Evolutionary conservation across 495 filamentous ascomycete genomes (phyloP), one percentile per base, ranked within the genome.

Genomic region (Aspergillus panamensis): DNA sequence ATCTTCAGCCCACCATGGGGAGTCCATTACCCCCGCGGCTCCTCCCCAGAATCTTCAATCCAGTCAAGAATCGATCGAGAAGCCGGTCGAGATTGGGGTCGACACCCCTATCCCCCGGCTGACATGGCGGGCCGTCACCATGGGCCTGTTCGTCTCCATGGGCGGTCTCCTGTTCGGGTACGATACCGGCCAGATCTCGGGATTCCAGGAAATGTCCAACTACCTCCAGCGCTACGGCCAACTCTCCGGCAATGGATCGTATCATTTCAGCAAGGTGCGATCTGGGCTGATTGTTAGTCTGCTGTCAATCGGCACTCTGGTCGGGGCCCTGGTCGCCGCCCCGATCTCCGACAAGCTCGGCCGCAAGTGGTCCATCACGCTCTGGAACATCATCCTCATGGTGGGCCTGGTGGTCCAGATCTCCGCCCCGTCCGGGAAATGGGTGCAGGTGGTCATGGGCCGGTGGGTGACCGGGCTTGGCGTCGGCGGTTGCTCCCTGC

Each of bases 351-450:
- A 84, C 55, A 64, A 58, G 17, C 59, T 82, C 20, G 82, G 82
- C 50, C 73, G 82, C 32, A 81, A 81, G 60, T 78, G 72, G 71
- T 79, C 75, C 6, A 82, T 84, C 62, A 73, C 64, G 1, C 55
- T 79, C 14, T 84, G 85, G 62, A 83, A 80, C 55, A 63, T 84
- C 42, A 82, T 87, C 61, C 79, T 85, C 63, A 84, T 76, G 49
- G 69, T 90, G 39, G 88, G 88, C 32, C 75, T 83, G 44, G 75
- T 87, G 16, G 83, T 91, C 45, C 87, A 90, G 57, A 84, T 83
- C 62, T 75, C 86, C 32, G 76, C 87, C 3, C 64, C 75, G 5
- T 47, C 69, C 5, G 74, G 73, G 14, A 74, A 77, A 48, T 84
- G 81, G 81, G 77, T 76, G 50, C 77, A 83, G 65, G 68, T 76